Evolutionary conservation across 208 protist genomes (phyloP), one percentile per base, ranked within the genome.

Genomic region (Wallacemonas collosoma): DNA sequence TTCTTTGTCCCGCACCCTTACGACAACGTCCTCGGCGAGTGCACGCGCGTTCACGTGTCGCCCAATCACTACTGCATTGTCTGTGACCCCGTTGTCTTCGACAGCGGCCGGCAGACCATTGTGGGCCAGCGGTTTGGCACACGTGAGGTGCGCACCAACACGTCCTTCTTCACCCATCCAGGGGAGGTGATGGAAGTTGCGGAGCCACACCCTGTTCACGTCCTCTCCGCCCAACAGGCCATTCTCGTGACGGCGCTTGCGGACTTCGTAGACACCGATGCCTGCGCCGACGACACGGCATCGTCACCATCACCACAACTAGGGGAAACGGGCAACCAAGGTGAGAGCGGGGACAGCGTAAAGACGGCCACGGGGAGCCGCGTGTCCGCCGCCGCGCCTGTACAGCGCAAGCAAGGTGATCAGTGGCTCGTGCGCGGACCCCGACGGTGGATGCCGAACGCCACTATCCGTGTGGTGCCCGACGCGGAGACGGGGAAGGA

Each of bases 1-100:
- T 87, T 73, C 55, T 97, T 98, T 72, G 75, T 98, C n/a, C 88
- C 88, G 12, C 93, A 98, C 66, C 97, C 98, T 0, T 94, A 98
- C 86, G 97, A 98, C 82, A 80, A 79, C 62, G 71, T 98, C 51
- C 35, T 97, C 45, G 71, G 71, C 64, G 58, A 69, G 55, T 81
- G 97, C 1, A 15, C 71, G 14, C 89, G 95, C 47, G 88, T 95
- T 1, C 73, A 83, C 55, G 71, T 95, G 8, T 85, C 72, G 53
- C 45, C 76, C 15, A 53, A 57, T 57, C 66, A 84, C 55, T 88
- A 80, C 63, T 82, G 79, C 38, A 71, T 80, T 54, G 64, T 85
- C 15, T 58, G 64, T 45, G 62, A 89, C 51, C 73, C 82, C 26
- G 66, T 80, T 8, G 79, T 75, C 5, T 63, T 55, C n/a, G 67